Conservation (phyloP, 2,329 filamentous ascomycete genomes). For the Diplodia mutila region DNA sequence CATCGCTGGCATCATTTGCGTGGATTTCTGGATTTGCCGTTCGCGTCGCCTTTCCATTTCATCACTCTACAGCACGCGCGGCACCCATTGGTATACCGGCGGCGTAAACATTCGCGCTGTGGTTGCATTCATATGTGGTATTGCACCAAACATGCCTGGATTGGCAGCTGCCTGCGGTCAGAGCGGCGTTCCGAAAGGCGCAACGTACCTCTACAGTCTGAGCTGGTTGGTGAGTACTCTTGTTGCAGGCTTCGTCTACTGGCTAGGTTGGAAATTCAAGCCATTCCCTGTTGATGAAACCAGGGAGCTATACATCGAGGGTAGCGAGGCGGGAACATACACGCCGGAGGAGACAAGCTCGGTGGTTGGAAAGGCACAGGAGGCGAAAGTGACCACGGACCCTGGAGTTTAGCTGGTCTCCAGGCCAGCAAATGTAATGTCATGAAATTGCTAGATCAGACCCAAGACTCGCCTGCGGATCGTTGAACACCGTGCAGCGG, state of each 20-base stretch:
- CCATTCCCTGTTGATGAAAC: slow-evolving; percentile 26
- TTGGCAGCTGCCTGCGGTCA: slow-evolving; percentile 25
- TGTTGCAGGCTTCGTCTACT: slow-evolving; percentile 26
- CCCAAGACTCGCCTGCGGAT: neutral
- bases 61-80: slow-evolving; percentile 35
- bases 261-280: slow-evolving; percentile 15
- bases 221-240: slow-evolving; percentile 26
- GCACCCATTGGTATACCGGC: slow-evolving; percentile 35
- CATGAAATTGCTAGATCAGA: neutral
- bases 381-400: neutral
- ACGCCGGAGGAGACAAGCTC: neutral
- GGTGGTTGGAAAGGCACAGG: neutral
- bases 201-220: slow-evolving; percentile 26
- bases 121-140: slow-evolving; percentile 34
- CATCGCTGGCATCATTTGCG: slow-evolving; percentile 34
- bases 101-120: slow-evolving; percentile 35
- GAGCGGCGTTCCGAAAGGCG: slow-evolving; percentile 22
- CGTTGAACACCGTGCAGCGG: no score
- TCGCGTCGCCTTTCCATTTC: slow-evolving; percentile 33
- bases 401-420: neutral
- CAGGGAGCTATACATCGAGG: slow-evolving; percentile 26
- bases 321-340: slow-evolving; percentile 15
- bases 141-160: slow-evolving; percentile 33
- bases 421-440: neutral
- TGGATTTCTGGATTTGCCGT: slow-evolving; percentile 34